Evolutionary conservation across 2,329 filamentous ascomycete species (phyloP).

Genomic region (Endoconidiophora polonica): DNA sequence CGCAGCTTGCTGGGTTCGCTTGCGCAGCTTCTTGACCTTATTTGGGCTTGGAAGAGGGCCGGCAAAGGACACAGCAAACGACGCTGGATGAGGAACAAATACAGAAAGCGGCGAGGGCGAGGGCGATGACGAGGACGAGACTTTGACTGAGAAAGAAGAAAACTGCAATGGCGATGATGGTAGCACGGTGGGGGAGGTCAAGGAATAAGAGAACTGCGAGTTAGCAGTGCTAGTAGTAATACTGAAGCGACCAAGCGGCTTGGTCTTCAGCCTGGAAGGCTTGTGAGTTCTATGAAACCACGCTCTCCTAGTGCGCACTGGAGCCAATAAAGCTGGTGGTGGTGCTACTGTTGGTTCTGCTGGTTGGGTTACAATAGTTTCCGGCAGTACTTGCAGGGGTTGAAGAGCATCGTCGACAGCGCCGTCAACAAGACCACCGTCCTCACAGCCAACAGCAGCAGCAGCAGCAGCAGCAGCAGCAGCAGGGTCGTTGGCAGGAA

Average conservation of each 20-base stretch:
- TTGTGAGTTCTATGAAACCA: slow-evolving; percentile 1
- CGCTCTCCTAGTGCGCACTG: not conserved
- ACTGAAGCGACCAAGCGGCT: not conserved
- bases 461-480: not conserved
- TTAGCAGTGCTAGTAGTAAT: not conserved
- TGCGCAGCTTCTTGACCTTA: too few species aligned
- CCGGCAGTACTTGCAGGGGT: too few species aligned
- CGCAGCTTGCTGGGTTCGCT: not conserved
- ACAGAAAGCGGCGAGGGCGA: not conserved
- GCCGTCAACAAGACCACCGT: too few species aligned
- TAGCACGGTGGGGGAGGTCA: slow-evolving; percentile 1
- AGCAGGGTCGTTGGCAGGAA: not conserved
- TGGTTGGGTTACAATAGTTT: too few species aligned
- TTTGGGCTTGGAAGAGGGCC: too few species aligned
- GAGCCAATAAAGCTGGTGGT: too few species aligned
- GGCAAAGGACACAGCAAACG: not conserved
- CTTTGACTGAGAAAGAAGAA: slow-evolving; percentile 2
- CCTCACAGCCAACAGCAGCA: not conserved
- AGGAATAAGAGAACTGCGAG: slow-evolving; percentile 4
- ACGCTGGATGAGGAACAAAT: not conserved
- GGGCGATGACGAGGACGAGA: not conserved
- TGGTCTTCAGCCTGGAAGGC: not conserved
- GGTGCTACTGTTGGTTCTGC: too few species aligned
- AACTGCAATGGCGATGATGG: slow-evolving; percentile 5
- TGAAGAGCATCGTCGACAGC: too few species aligned